A percentile compares a stretch with the other conserved stretches of the same genome.
These are phyloP conservation scores for Spencermartinsiella ligniputridi DNA, from an alignment of 1,139 yeast species.

Conservation along the genomic window DNA sequence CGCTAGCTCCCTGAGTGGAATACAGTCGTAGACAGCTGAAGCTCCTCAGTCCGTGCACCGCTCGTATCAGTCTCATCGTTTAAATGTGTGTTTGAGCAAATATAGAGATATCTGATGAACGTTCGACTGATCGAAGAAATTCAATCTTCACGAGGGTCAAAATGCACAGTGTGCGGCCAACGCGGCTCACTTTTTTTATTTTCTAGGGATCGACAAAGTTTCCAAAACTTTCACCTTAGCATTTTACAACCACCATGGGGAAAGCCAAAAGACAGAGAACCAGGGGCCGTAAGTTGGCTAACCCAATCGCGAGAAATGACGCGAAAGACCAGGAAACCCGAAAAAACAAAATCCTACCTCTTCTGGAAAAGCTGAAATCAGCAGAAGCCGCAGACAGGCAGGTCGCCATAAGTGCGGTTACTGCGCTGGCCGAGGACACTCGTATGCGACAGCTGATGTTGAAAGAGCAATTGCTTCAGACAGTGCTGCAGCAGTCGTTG, in stretches of 20 bases:
- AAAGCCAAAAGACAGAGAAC: slow-evolving; percentile 15
- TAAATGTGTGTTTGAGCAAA: no score
- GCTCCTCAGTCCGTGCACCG: no score
- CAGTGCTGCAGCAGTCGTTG: slow-evolving; percentile 59
- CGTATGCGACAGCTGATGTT: slow-evolving; percentile 58
- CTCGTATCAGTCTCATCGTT: no score
- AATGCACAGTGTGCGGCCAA: neutral
- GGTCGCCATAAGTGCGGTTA: slow-evolving; percentile 72
- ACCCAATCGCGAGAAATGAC: slow-evolving; percentile 39
- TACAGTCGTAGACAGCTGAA: no score
- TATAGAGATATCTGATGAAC: no score
- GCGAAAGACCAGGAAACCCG: slow-evolving; percentile 47
- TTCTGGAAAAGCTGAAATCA: slow-evolving; percentile 60
- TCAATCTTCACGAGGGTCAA: neutral
- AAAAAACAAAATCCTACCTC: slow-evolving; percentile 58
- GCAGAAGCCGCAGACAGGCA: slow-evolving; percentile 67
- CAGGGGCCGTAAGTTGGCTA: slow-evolving; percentile 24
- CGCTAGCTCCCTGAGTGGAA: no score
- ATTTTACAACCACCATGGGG: no score
- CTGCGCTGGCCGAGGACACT: slow-evolving; percentile 65
- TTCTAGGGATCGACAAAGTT: no score
- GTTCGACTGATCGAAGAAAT: slow-evolving; percentile 6
- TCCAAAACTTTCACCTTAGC: neutral
- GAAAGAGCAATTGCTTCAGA: slow-evolving; percentile 64
- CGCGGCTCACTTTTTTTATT: slow-evolving; percentile 1